Percentiles rank a stretch among this genome's conserved stretches.
Evolutionary conservation across 495 filamentous ascomycete species (phyloP).

Genomic region (Monascus purpureus): DNA sequence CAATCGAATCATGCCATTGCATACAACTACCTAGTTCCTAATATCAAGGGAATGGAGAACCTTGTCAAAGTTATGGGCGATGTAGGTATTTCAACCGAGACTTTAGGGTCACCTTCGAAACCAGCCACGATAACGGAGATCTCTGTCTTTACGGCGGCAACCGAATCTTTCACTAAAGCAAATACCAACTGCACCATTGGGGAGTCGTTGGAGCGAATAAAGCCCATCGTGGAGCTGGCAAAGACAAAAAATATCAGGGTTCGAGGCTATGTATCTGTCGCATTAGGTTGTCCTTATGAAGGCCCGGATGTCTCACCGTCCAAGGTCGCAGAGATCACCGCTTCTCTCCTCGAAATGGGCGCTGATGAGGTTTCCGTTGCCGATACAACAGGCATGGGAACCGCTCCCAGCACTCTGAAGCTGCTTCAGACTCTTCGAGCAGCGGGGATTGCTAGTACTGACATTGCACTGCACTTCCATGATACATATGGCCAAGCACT

Average conservation of each 20-base stretch:
- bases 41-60: constrained; percentile 61
- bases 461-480: constrained; percentile 88
- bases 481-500: constrained; percentile 94
- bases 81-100: constrained; percentile 25
- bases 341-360: constrained; percentile 79
- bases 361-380: constrained; percentile 89
- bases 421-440: constrained; percentile 55
- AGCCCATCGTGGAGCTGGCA: constrained; percentile 58
- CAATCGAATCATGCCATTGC: constrained; percentile 49
- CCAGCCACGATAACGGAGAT: constrained; percentile 47
- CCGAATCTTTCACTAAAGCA: constrained; percentile 76
- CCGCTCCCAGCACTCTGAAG: constrained; percentile 61
- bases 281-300: constrained; percentile 89
- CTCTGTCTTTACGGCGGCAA: constrained; percentile 85
- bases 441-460: constrained; percentile 64
- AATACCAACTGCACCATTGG: constrained; percentile 87
- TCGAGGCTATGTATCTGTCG: constrained; percentile 89
- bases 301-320: constrained; percentile 67
- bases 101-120: constrained; percentile 20
- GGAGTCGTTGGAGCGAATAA: constrained; percentile 64
- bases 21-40: constrained; percentile 91
- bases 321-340: constrained; percentile 71
- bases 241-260: constrained; percentile 60
- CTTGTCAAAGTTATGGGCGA: constrained; percentile 31
- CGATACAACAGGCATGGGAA: constrained; percentile 96